A percentile compares a stretch with the other conserved stretches of the same genome.
Evolutionary conservation across 2,329 filamentous ascomycete genomes (phyloP).

Genomic region (Penicillium frequentans): DNA sequence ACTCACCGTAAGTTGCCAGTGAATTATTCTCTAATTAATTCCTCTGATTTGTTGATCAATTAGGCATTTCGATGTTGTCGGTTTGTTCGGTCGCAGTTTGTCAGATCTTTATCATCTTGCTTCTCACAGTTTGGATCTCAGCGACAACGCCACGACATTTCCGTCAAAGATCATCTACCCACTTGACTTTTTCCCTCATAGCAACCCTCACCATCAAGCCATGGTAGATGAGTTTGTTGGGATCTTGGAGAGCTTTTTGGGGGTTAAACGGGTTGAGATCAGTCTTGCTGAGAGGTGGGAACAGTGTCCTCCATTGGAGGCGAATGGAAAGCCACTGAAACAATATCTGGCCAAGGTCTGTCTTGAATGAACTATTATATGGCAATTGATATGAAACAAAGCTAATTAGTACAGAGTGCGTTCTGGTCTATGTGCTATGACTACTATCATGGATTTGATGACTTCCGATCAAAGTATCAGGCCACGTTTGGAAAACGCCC

Average conservation of each 20-base stretch:
- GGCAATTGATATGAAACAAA: too few species aligned
- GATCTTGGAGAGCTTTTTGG: background rate
- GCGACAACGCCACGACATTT: background rate
- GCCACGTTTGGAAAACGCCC: background rate
- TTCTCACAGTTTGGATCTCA: background rate
- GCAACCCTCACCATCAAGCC: background rate
- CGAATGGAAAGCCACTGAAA: background rate
- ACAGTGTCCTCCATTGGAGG: background rate
- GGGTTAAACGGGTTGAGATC: background rate
- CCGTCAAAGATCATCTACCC: background rate
- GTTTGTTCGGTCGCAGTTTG: background rate
- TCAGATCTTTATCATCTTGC: background rate
- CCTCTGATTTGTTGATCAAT: too few species aligned
- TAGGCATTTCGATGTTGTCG: background rate
- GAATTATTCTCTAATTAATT: too few species aligned
- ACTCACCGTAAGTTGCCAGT: too few species aligned
- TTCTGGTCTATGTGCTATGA: background rate
- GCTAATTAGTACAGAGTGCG: background rate
- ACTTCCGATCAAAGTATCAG: background rate
- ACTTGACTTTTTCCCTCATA: background rate
- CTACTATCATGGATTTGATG: background rate
- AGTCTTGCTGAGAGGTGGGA: background rate
- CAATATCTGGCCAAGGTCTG: background rate
- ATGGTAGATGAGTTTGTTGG: background rate
- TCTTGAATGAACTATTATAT: too few species aligned